These are phyloP conservation scores for Colletotrichum australisinense DNA, from an alignment of 2,329 filamentous ascomycete genomes.

Conservation along the genomic window DNA sequence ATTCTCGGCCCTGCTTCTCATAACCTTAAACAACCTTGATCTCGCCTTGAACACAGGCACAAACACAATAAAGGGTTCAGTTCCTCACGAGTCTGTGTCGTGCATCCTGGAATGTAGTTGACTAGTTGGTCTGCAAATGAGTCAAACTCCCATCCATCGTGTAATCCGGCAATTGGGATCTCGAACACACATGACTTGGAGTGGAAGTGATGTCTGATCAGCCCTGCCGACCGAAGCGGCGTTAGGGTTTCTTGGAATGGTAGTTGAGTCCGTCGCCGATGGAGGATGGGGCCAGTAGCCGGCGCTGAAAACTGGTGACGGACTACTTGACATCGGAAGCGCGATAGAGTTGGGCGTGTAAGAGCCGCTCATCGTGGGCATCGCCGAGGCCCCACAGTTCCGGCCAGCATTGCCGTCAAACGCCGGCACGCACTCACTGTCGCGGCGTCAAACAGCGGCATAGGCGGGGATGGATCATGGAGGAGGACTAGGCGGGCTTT, in stretches of 20 bases:
- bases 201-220: not conserved
- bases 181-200: not conserved
- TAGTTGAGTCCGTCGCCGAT: not conserved
- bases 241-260: not conserved
- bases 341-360: conserved; percentile 1
- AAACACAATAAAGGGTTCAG: not conserved
- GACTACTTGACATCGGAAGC: not conserved
- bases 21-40: not conserved
- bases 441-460: not conserved
- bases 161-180: not conserved
- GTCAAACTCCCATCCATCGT: not conserved
- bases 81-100: not conserved
- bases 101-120: not conserved
- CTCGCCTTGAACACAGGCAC: not conserved
- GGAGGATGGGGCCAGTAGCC: not conserved
- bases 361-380: conserved; percentile 7
- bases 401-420: not conserved
- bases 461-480: not conserved
- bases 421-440: not conserved
- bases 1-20: not conserved
- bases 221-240: not conserved
- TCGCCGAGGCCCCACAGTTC: not conserved
- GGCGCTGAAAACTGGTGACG: not conserved
- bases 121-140: not conserved
- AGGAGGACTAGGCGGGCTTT: too few relatives aligned